Evolutionary conservation across 805 yeast genomes (phyloP).

Genomic region (Metschnikowia similis): DNA sequence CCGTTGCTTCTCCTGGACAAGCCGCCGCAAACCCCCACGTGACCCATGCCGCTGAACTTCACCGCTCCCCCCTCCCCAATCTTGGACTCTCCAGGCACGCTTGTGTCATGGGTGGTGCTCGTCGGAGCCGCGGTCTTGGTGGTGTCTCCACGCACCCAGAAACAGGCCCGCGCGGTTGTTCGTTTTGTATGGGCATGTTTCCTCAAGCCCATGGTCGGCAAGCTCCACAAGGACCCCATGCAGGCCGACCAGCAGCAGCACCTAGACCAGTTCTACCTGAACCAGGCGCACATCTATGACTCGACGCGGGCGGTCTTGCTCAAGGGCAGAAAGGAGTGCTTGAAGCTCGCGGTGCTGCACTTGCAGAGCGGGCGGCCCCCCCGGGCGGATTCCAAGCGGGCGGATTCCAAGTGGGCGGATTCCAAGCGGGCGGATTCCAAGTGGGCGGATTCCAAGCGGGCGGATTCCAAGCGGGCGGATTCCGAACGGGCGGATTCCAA

Average conservation of each 20-base stretch:
- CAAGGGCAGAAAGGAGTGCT: slow-evolving; percentile 66
- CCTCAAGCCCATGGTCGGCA: slow-evolving; percentile 49
- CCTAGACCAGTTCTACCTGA: slow-evolving; percentile 66
- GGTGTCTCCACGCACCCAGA: neutral
- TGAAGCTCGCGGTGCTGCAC: slow-evolving; percentile 45
- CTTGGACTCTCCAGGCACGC: neutral
- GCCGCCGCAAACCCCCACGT: neutral
- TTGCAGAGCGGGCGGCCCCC: too few relatives aligned
- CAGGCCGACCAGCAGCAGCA: slow-evolving; percentile 45
- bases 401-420: slow-evolving; percentile 23
- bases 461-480: slow-evolving; percentile 24
- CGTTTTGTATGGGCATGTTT: slow-evolving; percentile 50
- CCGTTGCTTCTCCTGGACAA: too few relatives aligned
- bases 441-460: slow-evolving; percentile 26
- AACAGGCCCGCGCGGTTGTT: slow-evolving; percentile 21
- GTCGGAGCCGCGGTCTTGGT: neutral
- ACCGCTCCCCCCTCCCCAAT: neutral
- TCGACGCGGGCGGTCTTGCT: slow-evolving; percentile 61
- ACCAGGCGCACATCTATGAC: slow-evolving; percentile 76
- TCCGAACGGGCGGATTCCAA: slow-evolving; percentile 26
- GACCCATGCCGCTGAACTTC: neutral
- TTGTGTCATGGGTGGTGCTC: neutral
- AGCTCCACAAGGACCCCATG: neutral
- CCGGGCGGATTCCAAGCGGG: slow-evolving; percentile 46
- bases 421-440: slow-evolving; percentile 28